These are phyloP conservation scores for Phoma herbarum DNA, from an alignment of 2,329 filamentous ascomycete species.

Conservation along the genomic window DNA sequence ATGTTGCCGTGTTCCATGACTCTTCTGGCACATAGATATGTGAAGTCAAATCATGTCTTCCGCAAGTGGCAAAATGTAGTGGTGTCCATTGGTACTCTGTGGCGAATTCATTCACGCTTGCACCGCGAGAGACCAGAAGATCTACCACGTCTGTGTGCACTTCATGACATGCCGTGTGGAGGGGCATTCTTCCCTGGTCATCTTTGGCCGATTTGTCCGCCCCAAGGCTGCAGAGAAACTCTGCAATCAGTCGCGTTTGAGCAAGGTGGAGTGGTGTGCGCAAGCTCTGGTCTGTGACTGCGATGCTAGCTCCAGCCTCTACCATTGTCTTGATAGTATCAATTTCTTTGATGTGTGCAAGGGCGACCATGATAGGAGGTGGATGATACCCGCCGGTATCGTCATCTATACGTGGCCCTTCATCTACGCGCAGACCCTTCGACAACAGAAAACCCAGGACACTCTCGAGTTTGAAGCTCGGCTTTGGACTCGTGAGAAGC, in stretches of 20 bases:
- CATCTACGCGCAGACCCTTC: too few species aligned
- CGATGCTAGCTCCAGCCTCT: too few species aligned
- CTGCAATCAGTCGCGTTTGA: not conserved
- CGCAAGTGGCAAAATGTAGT: not conserved
- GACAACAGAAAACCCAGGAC: too few species aligned
- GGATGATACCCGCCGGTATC: too few species aligned
- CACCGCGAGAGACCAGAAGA: not conserved
- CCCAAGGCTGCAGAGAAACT: not conserved
- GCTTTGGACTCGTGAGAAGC: too few species aligned
- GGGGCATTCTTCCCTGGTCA: not conserved
- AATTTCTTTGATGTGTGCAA: too few species aligned
- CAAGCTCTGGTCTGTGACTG: too few species aligned
- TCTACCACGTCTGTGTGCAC: not conserved
- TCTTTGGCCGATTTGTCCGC: not conserved
- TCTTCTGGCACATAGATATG: not conserved
- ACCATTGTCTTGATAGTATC: too few species aligned
- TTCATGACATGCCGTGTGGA: not conserved
- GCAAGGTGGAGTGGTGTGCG: not conserved
- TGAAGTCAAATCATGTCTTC: not conserved
- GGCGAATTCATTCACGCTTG: not conserved
- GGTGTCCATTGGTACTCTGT: not conserved
- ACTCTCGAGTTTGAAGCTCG: too few species aligned
- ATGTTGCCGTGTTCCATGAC: not conserved
- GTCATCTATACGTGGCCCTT: too few species aligned
- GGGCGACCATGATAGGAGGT: too few species aligned